phyloP scores from a whole-genome alignment of 306 rosid species.

The Vigna radiata region DNA sequence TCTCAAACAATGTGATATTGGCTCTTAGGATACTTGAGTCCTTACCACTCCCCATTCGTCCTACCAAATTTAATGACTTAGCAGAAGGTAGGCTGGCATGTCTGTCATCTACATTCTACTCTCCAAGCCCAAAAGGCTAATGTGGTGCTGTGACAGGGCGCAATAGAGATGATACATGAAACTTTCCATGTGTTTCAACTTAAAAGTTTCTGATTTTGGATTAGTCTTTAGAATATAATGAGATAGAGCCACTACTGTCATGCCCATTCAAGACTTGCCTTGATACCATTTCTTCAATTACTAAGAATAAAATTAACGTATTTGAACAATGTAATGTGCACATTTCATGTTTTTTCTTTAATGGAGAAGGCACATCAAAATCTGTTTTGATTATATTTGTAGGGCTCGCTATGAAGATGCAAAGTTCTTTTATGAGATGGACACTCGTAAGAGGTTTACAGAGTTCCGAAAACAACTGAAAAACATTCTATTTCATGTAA shows the following conservation, averaged over 20 bases:
- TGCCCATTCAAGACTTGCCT: neutral
- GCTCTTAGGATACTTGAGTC: neutral
- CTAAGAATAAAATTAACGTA: neutral
- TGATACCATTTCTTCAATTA: neutral
- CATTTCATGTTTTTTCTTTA: constrained; percentile 28
- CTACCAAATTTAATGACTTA: neutral
- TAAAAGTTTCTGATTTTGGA: neutral
- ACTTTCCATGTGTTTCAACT: neutral
- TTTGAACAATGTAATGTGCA: constrained; percentile 12
- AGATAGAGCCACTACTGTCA: constrained; percentile 23
- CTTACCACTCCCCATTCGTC: neutral
- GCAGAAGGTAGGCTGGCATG: neutral
- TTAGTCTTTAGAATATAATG: constrained; percentile 2
- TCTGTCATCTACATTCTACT: neutral
- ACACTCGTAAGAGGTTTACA: constrained; percentile 70
- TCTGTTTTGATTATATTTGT: constrained; percentile 48
- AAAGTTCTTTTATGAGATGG: constrained; percentile 87
- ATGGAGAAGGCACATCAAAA: constrained; percentile 32
- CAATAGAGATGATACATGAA: neutral
- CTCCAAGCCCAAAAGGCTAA: neutral
- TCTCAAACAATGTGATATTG: neutral
- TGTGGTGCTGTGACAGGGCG: neutral
- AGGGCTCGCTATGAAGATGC: constrained; percentile 99
- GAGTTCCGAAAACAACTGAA: constrained; percentile 79
- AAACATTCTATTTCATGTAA: constrained; percentile 89